These are phyloP conservation scores for Arctium lappa DNA, from an alignment of 129 eudicot genomes.

Conservation along the genomic window DNA sequence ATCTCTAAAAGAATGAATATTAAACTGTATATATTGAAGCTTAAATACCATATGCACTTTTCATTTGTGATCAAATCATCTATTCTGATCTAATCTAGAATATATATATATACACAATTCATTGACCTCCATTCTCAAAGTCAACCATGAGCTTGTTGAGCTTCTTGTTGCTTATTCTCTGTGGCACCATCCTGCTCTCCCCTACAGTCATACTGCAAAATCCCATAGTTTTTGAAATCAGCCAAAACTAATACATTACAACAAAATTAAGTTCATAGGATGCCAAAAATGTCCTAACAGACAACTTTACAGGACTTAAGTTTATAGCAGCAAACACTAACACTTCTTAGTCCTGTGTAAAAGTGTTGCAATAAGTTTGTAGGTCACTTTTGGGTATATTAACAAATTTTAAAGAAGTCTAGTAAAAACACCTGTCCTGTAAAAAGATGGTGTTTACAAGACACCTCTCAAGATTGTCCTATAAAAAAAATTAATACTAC, in stretches of 20 bases:
- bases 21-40: constrained; percentile 10
- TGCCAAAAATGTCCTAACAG: neutral
- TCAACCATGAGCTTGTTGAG: constrained; percentile 64
- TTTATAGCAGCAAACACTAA: neutral
- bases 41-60: constrained; percentile 1
- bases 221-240: neutral
- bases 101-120: constrained; percentile 6
- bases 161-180: constrained; percentile 83
- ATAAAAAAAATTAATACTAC: neutral
- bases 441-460: neutral
- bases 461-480: neutral
- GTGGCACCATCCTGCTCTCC: constrained; percentile 46
- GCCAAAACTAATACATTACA: neutral
- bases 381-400: neutral
- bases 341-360: neutral
- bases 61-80: constrained; percentile 32
- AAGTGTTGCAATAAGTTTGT: neutral
- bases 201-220: constrained; percentile 38
- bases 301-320: neutral
- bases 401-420: neutral
- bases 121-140: constrained; percentile 34
- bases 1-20: constrained; percentile 18
- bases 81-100: constrained; percentile 32
- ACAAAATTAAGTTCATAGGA: neutral
- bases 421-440: too few relatives aligned